These are phyloP conservation scores for Seminavis robusta DNA, from an alignment of 108 stramenopile species.

Conservation along the genomic window DNA sequence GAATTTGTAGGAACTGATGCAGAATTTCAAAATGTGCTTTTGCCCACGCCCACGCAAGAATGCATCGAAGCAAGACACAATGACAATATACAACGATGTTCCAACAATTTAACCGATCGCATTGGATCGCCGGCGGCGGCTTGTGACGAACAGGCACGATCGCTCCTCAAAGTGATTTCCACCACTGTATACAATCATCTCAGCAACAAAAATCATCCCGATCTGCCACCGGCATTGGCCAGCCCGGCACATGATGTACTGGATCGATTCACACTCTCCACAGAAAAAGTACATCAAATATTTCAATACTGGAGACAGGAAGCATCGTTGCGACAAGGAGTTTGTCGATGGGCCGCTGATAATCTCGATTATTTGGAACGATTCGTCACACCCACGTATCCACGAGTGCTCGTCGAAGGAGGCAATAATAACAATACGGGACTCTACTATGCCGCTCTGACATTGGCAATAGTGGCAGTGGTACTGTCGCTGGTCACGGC, in stretches of 20 bases:
- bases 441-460: too few species aligned
- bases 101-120: slow-evolving; percentile 2
- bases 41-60: slow-evolving; percentile 19
- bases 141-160: slow-evolving; percentile 12
- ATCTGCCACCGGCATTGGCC: not conserved
- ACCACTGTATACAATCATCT: not conserved
- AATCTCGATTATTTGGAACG: slow-evolving; percentile 15
- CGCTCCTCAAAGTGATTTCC: slow-evolving; percentile 10
- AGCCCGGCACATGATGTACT: slow-evolving; percentile 10
- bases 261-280: not conserved
- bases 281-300: not conserved
- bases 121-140: slow-evolving; percentile 18
- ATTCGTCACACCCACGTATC: slow-evolving; percentile 20
- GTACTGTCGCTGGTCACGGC: too few species aligned
- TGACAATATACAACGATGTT: slow-evolving; percentile 5
- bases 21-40: slow-evolving; percentile 12
- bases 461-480: too few species aligned
- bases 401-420: too few species aligned
- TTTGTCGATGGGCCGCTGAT: slow-evolving; percentile 26
- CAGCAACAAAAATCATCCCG: slow-evolving; percentile 2
- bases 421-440: too few species aligned
- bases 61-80: slow-evolving; percentile 11
- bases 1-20: slow-evolving; percentile 24
- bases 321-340: slow-evolving; percentile 6
- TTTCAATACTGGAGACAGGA: not conserved